phyloP scores from a whole-genome alignment of 352 stramenopile genomes.

The Plasmopara muralis region DNA sequence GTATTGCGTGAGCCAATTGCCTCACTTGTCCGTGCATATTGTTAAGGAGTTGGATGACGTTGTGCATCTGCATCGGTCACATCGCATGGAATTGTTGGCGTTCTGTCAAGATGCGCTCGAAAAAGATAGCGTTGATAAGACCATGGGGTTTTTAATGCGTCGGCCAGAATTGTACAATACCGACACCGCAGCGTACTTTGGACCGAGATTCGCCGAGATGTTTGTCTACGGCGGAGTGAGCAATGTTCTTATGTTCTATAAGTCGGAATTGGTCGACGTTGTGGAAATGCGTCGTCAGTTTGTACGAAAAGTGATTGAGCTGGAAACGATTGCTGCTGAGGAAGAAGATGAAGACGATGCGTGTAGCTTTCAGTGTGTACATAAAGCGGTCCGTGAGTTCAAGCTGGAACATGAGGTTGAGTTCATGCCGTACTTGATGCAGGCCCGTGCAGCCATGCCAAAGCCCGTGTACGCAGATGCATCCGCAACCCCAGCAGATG shows the following conservation, averaged over 20 bases:
- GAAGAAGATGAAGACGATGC: slow-evolving; percentile 22
- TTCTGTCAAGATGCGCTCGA: slow-evolving; percentile 59
- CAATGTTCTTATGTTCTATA: slow-evolving; percentile 58
- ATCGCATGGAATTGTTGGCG: slow-evolving; percentile 36
- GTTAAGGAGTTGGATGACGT: slow-evolving; percentile 68
- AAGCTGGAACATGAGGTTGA: slow-evolving; percentile 58
- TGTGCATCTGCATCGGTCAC: slow-evolving; percentile 38
- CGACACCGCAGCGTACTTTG: slow-evolving; percentile 33
- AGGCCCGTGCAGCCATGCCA: slow-evolving; percentile 21
- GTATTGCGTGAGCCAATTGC: slow-evolving; percentile 52
- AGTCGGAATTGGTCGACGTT: slow-evolving; percentile 40
- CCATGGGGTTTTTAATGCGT: slow-evolving; percentile 50
- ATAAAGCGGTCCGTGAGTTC: slow-evolving; percentile 51
- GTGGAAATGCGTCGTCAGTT: slow-evolving; percentile 49
- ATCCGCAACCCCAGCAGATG: slow-evolving; percentile 22
- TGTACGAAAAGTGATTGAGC: slow-evolving; percentile 58
- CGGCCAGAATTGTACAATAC: slow-evolving; percentile 44
- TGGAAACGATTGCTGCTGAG: slow-evolving; percentile 33
- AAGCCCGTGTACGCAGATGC: slow-evolving; percentile 26
- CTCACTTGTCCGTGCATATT: slow-evolving; percentile 54
- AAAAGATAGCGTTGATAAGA: slow-evolving; percentile 62
- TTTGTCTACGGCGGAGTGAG: slow-evolving; percentile 41
- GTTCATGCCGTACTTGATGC: slow-evolving; percentile 58
- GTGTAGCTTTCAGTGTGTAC: slow-evolving; percentile 25
- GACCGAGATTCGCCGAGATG: slow-evolving; percentile 56